Evolutionary conservation across 176 grass and related monocot genomes (phyloP).

Genomic region (Eleusine indica): DNA sequence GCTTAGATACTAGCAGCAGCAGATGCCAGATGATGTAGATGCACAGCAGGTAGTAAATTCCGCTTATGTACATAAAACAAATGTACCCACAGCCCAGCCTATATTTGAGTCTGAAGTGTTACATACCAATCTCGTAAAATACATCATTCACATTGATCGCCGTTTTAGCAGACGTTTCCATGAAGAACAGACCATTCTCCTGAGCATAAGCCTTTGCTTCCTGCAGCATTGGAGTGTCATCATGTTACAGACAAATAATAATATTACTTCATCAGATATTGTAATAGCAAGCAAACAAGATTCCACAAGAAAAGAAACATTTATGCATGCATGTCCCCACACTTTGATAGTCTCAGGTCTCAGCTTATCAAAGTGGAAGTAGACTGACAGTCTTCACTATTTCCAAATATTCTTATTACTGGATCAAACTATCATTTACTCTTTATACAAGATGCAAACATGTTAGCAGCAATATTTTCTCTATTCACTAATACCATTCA

Average conservation of each 20-base stretch:
- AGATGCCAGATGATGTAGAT: background rate
- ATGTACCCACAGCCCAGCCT: background rate
- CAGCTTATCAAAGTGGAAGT: background rate
- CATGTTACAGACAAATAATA: background rate
- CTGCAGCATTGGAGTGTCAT: slow-evolving; percentile 43
- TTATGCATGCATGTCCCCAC: background rate
- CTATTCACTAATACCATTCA: background rate
- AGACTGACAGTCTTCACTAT: background rate
- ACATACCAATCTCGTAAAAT: slow-evolving; percentile 90
- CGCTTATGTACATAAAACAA: background rate
- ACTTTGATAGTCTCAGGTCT: slow-evolving; percentile 16
- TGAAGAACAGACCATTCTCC: slow-evolving; percentile 84
- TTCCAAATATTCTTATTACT: background rate
- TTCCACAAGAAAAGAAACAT: background rate
- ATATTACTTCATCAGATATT: background rate
- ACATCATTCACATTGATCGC: slow-evolving; percentile 88
- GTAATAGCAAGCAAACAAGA: background rate
- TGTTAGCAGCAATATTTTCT: background rate
- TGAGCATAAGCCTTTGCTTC: slow-evolving; percentile 85
- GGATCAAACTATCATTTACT: background rate
- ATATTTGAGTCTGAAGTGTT: background rate
- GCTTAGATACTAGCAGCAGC: background rate
- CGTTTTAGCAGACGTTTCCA: slow-evolving; percentile 97
- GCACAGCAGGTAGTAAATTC: background rate
- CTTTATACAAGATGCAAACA: slow-evolving; percentile 7